Evolutionary conservation across 371 early-diverging fungal genomes (phyloP), one percentile per base, ranked within the genome.

Genomic region (Enteropsectra breve): DNA sequence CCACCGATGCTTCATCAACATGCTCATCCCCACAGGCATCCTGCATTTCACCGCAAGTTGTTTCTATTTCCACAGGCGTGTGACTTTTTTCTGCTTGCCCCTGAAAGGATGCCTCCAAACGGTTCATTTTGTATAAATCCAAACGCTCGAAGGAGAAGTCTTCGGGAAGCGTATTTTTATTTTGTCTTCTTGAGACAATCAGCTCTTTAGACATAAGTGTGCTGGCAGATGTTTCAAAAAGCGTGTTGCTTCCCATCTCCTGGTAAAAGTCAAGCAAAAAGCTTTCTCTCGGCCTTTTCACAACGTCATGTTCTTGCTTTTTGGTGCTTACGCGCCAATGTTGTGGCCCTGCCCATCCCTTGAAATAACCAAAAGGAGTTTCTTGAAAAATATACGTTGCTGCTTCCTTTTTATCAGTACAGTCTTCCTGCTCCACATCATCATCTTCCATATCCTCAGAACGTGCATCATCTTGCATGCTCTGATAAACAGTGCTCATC

Each of bases 291-390:
- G 53, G 68, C 36, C 67, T 74, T 37, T 40, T 43, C 8, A 24
- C 15, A 8, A 21, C 43, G 2, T 32, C 61, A 33, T 11, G 46
- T 55, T 63, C 65, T 15, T 53, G 40, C 36, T 43, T 54, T n/a
- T 38, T 43, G 6, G 40, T 11, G 18, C 62, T 45, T 59, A 70
- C 43, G 45, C 72, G 74, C 79, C 79, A 79, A 61, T 77, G 73
- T 8, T 43, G 29, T 21, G 77, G 76, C 8, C 77, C 77, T 29
- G 73, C 77, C 79, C 79, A 79, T 26, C 74, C 76, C 38, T 77
- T 76, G 24, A 77, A 59, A 60, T 78, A 73, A 24, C 68, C 72
- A 66, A 72, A 72, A 5, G 72, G 66, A 1, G 65, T 64, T 15
- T 63, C 50, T 4, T 43, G 46, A 49, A 34, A 72, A 46, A 49